Percentiles rank a stretch among this genome's conserved stretches.
phyloP scores from a whole-genome alignment of 2,329 filamentous ascomycete genomes.

The Pseudogymnoascus sp. region DNA sequence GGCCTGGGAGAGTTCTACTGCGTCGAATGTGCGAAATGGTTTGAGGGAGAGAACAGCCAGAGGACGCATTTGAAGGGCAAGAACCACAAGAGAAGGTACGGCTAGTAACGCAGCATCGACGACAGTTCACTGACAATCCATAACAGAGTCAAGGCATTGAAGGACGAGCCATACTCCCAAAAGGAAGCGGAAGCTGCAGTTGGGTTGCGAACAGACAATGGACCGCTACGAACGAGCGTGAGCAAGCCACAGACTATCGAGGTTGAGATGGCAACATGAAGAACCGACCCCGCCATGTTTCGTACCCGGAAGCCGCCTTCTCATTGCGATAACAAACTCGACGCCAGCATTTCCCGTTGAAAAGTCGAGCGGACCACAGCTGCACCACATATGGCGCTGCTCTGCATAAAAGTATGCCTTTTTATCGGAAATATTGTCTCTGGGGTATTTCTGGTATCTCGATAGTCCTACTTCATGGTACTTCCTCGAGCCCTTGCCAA shows the following conservation, averaged over 20 bases:
- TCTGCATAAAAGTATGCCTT: not conserved
- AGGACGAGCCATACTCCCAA: conserved; percentile 80
- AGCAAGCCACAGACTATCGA: conserved; percentile 32
- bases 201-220: conserved; percentile 67
- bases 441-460: conserved; percentile 5
- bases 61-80: conserved; percentile 75
- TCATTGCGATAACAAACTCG: not conserved
- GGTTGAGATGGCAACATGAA: conserved; percentile 34
- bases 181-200: conserved; percentile 77
- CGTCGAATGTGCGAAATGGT: conserved; percentile 92
- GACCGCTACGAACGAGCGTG: conserved; percentile 32
- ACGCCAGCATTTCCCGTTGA: not conserved
- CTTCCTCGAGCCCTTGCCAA: conserved; percentile 24
- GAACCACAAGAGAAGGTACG: conserved; percentile 82
- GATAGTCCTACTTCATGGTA: conserved; percentile 21
- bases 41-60: conserved; percentile 75
- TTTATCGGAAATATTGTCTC: not conserved
- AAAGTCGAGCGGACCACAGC: not conserved
- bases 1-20: conserved; percentile 84
- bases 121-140: not conserved
- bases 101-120: conserved; percentile 11
- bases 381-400: not conserved
- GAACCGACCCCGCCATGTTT: not conserved
- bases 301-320: not conserved
- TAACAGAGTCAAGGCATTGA: conserved; percentile 68